phyloP scores from a whole-genome alignment of 2,329 filamentous ascomycete species.

The Chaetomium olivaceum region DNA sequence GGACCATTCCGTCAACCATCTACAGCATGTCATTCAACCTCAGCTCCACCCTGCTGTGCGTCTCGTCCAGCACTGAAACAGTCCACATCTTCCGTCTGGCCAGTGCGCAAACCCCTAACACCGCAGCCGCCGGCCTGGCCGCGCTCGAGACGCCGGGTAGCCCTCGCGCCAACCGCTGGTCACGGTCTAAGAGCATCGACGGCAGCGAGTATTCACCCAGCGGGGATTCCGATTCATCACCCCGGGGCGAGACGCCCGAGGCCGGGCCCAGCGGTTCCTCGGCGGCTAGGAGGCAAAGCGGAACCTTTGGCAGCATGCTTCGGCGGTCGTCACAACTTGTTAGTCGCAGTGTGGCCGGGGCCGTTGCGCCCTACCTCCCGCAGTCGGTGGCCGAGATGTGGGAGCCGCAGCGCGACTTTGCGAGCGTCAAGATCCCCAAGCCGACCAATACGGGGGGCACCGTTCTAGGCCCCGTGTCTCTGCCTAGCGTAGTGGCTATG shows the following conservation, averaged over 20 bases:
- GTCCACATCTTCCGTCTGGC: constrained; percentile 91
- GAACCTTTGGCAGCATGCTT: constrained; percentile 85
- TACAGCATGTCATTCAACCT: constrained; percentile 99
- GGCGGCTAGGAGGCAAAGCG: constrained; percentile 57
- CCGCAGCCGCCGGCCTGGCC: background rate
- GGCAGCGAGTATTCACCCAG: constrained; percentile 55
- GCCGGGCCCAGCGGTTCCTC: constrained; percentile 34
- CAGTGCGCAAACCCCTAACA: constrained; percentile 44
- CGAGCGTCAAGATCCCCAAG: constrained; percentile 90
- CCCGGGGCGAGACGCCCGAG: constrained; percentile 45
- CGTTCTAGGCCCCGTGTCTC: constrained; percentile 44
- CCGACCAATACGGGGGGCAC: constrained; percentile 37
- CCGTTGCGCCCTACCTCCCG: constrained; percentile 88
- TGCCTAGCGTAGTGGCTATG: constrained; percentile 95
- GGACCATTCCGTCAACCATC: constrained; percentile 92
- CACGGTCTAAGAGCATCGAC: constrained; percentile 55
- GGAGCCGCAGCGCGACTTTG: constrained; percentile 93
- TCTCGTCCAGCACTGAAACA: constrained; percentile 94
- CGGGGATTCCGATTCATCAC: constrained; percentile 43
- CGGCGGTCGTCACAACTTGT: constrained; percentile 95
- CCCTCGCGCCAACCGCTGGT: constrained; percentile 53
- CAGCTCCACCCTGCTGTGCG: constrained; percentile 86
- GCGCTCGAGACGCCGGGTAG: constrained; percentile 38
- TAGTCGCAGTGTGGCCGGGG: constrained; percentile 82
- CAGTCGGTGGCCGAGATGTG: constrained; percentile 96